Base-by-base conservation (phyloP, 1,284 basidiomycete species). In the Naganishia sp. region DNA sequence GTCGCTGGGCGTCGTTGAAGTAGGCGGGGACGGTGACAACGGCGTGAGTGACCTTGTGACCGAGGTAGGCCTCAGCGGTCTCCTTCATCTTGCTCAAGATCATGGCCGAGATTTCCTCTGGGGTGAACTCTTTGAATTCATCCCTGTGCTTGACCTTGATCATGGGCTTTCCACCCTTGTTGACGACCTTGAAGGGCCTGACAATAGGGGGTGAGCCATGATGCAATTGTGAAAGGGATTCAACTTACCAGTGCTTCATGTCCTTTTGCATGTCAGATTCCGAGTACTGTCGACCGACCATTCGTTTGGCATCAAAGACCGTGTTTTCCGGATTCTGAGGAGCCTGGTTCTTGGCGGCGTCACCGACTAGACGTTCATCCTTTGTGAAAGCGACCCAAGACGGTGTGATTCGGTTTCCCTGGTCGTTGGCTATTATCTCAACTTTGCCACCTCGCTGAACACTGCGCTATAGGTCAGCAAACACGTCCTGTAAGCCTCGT, bases 1-100 rank as follows among this genome's bases (percentile, higher is more conserved):
- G 93, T 81, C 94, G 93, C 82, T 99, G 95, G 78, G 94, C 92
- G 83, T 99, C 94, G 82, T 98, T 98, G 87, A 96, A 95, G 85
- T 94, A 98, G 64, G 95, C 95, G 66, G 95, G 95, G 75, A 98
- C 94, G 49, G 95, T 98, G 78, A 99, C 92, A 68, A 98, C 94
- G 69, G 95, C 93, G 82, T 99, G 92, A 64, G 92, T 94, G 79
- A 99, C 95, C 81, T 93, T 90, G 79, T 94, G 86, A 72, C 94
- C 94, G 68, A 99, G 88, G 82, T 97, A 97, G 25, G 94, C 92
- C 85, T 98, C 95, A 70, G 95, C 95, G 53, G 92, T 98, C 84
- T 98, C 95, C 87, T 98, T 98, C 94, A 99, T 98, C 86, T 98
- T 98, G 69, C 81, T 84, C 69, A 98, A 83, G 75, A 99, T 86